Evolutionary conservation across 2,329 filamentous ascomycete genomes (phyloP).

Genomic region (Thelonectria discophora): DNA sequence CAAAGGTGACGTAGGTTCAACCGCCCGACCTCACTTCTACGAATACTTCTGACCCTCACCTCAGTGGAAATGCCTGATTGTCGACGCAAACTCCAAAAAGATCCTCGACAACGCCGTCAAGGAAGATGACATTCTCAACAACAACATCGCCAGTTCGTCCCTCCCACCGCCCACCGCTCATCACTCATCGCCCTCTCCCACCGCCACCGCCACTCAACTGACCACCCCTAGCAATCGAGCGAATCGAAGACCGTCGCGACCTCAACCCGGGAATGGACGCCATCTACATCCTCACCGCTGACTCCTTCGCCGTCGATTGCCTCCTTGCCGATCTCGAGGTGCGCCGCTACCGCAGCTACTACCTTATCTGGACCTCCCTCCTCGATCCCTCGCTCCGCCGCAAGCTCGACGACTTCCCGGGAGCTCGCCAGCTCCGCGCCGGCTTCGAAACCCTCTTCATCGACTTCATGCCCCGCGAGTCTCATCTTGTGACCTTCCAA

Average conservation of each 20-base stretch:
- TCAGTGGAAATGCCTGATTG: slow-evolving; percentile 95
- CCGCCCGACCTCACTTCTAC: not conserved
- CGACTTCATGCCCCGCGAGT: slow-evolving; percentile 91
- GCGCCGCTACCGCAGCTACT: slow-evolving; percentile 79
- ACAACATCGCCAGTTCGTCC: slow-evolving; percentile 89
- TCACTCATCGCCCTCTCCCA: slow-evolving; percentile 21
- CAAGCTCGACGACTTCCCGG: slow-evolving; percentile 76
- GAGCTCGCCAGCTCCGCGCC: slow-evolving; percentile 77
- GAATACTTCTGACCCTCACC: slow-evolving; percentile 21
- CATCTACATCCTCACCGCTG: slow-evolving; percentile 88
- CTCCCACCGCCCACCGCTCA: slow-evolving; percentile 10
- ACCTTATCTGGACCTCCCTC: slow-evolving; percentile 85
- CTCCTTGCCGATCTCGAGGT: slow-evolving; percentile 91
- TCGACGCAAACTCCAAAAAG: slow-evolving; percentile 84
- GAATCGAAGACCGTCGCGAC: slow-evolving; percentile 86
- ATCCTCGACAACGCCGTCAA: slow-evolving; percentile 91
- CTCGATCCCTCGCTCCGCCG: slow-evolving; percentile 75
- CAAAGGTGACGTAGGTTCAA: slow-evolving; percentile 74
- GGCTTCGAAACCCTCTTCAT: slow-evolving; percentile 84
- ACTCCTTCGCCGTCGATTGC: slow-evolving; percentile 90
- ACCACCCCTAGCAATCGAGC: slow-evolving; percentile 79
- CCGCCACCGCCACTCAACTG: slow-evolving; percentile 26
- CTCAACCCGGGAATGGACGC: slow-evolving; percentile 92
- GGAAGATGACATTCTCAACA: slow-evolving; percentile 96
- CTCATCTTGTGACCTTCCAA: slow-evolving; percentile 87